These are phyloP conservation scores for Micractinium sp. DNA, from an alignment of 139 green algal species.

Conservation along the genomic window DNA sequence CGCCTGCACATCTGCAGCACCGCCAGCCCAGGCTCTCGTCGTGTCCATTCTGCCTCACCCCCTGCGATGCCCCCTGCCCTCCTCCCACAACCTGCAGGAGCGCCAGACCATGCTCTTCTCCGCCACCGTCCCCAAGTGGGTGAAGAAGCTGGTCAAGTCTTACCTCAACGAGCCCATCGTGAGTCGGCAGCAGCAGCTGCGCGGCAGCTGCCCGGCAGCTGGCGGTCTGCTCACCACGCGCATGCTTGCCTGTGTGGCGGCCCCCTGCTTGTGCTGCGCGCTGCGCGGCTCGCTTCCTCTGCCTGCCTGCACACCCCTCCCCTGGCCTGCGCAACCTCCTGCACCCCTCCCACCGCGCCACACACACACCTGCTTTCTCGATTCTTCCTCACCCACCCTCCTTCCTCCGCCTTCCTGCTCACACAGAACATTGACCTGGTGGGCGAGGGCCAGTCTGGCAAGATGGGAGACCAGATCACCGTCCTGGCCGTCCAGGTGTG, in stretches of 20 bases:
- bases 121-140: conserved; percentile 96
- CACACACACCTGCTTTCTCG: background rate
- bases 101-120: conserved; percentile 97
- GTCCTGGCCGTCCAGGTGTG: conserved; percentile 58
- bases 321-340: background rate
- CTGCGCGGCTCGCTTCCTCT: no score
- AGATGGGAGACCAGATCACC: conserved; percentile 78
- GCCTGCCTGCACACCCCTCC: background rate
- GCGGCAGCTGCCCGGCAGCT: no score
- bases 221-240: no score
- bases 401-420: background rate
- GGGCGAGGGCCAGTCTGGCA: conserved; percentile 83
- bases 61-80: background rate
- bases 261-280: no score
- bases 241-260: background rate
- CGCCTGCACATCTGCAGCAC: no score
- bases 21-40: no score
- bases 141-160: conserved; percentile 82
- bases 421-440: conserved; percentile 90
- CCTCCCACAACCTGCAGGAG: conserved; percentile 29
- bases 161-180: conserved; percentile 80
- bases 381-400: background rate
- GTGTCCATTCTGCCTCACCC: background rate
- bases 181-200: background rate
- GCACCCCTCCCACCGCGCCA: background rate